Evolutionary conservation across 2,329 filamentous ascomycete species (phyloP).

Genomic region (Pseudovirgaria hyperparasitica): DNA sequence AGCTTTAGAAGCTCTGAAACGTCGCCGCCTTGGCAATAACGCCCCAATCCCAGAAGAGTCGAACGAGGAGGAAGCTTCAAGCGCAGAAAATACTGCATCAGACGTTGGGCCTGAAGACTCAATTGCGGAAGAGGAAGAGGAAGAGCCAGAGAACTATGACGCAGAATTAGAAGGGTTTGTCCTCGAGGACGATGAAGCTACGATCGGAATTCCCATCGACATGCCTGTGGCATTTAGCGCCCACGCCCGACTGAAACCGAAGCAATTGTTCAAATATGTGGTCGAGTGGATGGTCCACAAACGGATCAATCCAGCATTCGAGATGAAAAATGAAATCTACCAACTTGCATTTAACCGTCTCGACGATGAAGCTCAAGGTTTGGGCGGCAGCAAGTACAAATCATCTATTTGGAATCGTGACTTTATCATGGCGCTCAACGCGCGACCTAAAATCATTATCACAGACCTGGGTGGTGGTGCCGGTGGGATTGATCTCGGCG

Average conservation of each 20-base stretch:
- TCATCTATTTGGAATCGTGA: constrained; percentile 57
- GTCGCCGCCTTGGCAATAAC: constrained; percentile 21
- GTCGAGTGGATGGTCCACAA: constrained; percentile 76
- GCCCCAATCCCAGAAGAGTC: constrained; percentile 8
- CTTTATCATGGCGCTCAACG: constrained; percentile 53
- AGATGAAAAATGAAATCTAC: constrained; percentile 51
- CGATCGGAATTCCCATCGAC: constrained; percentile 36
- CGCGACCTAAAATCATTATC: constrained; percentile 54
- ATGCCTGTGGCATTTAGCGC: constrained; percentile 59
- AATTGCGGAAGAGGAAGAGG: constrained; percentile 18
- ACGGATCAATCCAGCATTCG: constrained; percentile 60
- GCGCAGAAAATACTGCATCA: constrained; percentile 11
- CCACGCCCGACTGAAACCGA: constrained; percentile 52
- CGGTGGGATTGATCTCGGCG: constrained; percentile 29
- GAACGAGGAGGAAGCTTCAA: constrained; percentile 9
- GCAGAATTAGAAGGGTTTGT: constrained; percentile 44
- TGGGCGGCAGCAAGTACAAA: constrained; percentile 57
- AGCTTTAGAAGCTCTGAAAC: constrained; percentile 32
- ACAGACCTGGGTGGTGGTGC: too few species aligned
- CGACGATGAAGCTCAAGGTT: constrained; percentile 54
- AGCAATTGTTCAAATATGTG: constrained; percentile 60
- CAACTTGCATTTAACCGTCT: constrained; percentile 56
- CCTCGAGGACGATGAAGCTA: constrained; percentile 40
- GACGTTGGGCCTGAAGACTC: constrained; percentile 18
- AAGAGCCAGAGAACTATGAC: constrained; percentile 7